Percentiles rank a stretch among this genome's conserved stretches.
These are phyloP conservation scores for Solanum bulbocastanum DNA, from an alignment of 257 asterid genomes.

Conservation along the genomic window DNA sequence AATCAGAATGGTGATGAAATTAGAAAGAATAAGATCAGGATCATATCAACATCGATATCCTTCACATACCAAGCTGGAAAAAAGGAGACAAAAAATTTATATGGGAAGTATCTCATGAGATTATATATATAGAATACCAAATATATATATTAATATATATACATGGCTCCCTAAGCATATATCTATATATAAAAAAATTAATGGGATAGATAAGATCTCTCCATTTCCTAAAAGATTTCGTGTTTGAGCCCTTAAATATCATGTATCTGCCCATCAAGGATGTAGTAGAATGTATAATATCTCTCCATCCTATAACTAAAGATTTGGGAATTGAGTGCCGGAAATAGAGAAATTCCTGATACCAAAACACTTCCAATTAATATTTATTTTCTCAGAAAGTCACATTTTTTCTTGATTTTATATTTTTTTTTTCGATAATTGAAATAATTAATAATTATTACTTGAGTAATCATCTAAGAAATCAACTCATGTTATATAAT, in stretches of 20 bases:
- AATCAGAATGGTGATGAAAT: background rate
- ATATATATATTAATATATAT: background rate
- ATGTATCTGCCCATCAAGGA: background rate
- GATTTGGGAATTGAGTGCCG: accelerated
- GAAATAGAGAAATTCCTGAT: background rate
- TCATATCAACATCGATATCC: background rate
- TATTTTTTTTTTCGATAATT: no score
- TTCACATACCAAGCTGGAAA: background rate
- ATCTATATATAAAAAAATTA: background rate
- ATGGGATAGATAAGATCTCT: background rate
- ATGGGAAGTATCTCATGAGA: background rate
- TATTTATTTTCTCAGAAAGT: background rate
- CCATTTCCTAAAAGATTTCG: background rate
- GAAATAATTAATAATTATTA: background rate
- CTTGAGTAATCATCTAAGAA: background rate
- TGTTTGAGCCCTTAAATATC: background rate
- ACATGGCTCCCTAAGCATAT: background rate
- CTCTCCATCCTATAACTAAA: background rate
- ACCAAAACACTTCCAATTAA: background rate
- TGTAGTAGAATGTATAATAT: background rate
- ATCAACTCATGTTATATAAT: accelerated
- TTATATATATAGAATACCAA: background rate
- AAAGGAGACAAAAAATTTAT: background rate
- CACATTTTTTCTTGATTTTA: accelerated
- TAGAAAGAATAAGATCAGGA: background rate